Evolutionary conservation across 106 monocot species (phyloP).

Genomic region (Gastrodia elata): DNA sequence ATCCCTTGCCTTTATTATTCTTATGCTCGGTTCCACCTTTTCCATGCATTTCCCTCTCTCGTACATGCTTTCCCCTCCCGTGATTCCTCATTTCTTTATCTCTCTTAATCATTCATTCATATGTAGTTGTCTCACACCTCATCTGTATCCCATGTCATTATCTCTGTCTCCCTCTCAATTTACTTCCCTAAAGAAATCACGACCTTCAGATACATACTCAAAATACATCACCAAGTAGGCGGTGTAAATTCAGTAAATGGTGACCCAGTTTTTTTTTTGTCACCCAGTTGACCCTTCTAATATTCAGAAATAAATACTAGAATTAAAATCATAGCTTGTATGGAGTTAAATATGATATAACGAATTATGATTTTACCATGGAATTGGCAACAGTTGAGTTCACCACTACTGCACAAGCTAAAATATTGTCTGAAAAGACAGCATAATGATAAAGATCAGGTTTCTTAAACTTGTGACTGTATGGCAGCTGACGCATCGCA

Average conservation of each 20-base stretch:
- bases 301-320: background rate
- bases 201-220: background rate
- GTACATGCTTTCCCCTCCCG: background rate
- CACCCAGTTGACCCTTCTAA: background rate
- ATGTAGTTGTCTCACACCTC: too few relatives aligned
- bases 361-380: slow-evolving; percentile 26
- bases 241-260: background rate
- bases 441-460: slow-evolving; percentile 69
- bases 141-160: too few relatives aligned
- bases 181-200: background rate
- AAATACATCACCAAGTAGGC: background rate
- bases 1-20: background rate
- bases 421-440: slow-evolving; percentile 85
- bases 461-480: slow-evolving; percentile 22
- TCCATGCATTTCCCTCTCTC: background rate
- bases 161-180: too few relatives aligned
- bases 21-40: background rate
- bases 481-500: slow-evolving; percentile 29
- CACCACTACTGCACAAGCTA: slow-evolving; percentile 79
- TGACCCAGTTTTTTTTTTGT: too few relatives aligned
- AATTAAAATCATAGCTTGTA: background rate
- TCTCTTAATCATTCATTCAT: background rate
- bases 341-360: background rate
- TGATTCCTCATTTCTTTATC: background rate
- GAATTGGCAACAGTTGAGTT: slow-evolving; percentile 65